A percentile compares a stretch with the other conserved stretches of the same genome.
These are phyloP conservation scores for Gossypium arboreum DNA, from an alignment of 345 rosid genomes.

Conservation along the genomic window DNA sequence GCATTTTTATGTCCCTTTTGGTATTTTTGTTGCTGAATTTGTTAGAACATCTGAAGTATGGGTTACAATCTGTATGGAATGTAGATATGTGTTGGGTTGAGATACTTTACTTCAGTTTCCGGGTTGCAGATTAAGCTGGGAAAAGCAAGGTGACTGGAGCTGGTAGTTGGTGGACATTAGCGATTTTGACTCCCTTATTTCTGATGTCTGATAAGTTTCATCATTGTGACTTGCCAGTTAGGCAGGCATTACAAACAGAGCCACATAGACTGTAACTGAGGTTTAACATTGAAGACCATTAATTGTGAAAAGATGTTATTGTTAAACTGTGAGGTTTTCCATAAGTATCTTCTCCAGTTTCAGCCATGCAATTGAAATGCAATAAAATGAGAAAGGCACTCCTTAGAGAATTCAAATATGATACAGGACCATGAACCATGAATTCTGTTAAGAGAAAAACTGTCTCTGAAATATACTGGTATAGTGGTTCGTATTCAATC, in stretches of 20 bases:
- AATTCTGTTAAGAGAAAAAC: neutral
- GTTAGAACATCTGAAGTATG: neutral
- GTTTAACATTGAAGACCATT: neutral
- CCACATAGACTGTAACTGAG: constrained; percentile 17
- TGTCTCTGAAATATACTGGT: neutral
- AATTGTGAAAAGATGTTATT: constrained; percentile 15
- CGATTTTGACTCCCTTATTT: constrained; percentile 19
- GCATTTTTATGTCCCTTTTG: neutral
- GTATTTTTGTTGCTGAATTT: neutral
- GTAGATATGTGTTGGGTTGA: constrained; percentile 36
- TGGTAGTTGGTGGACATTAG: constrained; percentile 30
- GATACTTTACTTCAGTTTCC: constrained; percentile 40
- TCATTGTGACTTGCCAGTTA: constrained; percentile 2
- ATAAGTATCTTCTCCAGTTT: constrained; percentile 9
- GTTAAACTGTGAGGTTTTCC: constrained; percentile 5
- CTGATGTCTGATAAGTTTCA: constrained; percentile 22
- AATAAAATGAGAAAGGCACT: constrained; percentile 1
- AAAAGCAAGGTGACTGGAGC: constrained; percentile 34
- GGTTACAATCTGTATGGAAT: constrained; percentile 19
- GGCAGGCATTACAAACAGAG: constrained; percentile 4
- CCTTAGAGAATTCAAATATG: constrained; percentile 8
- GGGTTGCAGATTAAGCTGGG: constrained; percentile 36
- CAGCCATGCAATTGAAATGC: neutral
- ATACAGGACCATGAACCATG: neutral
- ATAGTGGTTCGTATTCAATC: neutral